Conservation (phyloP, 2,329 filamentous ascomycete genomes). For the Apiospora rasikravindrae region DNA sequence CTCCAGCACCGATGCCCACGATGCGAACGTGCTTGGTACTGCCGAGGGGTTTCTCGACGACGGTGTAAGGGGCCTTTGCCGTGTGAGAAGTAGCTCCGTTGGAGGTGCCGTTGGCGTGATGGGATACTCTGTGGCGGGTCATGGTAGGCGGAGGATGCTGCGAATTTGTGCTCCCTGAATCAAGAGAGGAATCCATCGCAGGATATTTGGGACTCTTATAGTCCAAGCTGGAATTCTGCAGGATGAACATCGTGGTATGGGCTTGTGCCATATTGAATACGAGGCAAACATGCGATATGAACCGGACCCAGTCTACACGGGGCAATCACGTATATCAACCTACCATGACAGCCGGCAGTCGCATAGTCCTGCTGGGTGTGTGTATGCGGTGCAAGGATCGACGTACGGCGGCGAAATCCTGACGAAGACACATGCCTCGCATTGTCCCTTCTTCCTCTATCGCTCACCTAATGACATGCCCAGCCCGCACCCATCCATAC, state of each 20-base stretch:
- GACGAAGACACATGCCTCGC: not conserved
- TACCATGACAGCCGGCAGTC: constrained; percentile 21
- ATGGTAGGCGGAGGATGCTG: constrained; percentile 30
- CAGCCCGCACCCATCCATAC: not conserved
- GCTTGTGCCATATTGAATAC: not conserved
- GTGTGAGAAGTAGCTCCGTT: constrained; percentile 15
- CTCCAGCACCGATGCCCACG: constrained; percentile 51
- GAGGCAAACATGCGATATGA: not conserved
- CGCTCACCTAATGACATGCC: not conserved
- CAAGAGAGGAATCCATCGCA: not conserved
- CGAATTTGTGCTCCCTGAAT: not conserved
- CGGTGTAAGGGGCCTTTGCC: constrained; percentile 37
- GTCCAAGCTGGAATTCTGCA: not conserved
- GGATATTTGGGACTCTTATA: constrained; percentile 7
- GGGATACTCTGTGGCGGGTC: constrained; percentile 34
- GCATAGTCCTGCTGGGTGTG: not conserved
- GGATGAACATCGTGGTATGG: not conserved
- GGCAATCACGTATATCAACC: constrained; percentile 30
- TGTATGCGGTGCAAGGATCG: constrained; percentile 11
- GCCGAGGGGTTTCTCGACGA: constrained; percentile 46
- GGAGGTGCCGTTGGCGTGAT: constrained; percentile 24
- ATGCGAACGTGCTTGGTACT: constrained; percentile 47
- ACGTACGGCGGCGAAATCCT: not conserved
- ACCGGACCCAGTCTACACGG: constrained; percentile 11
- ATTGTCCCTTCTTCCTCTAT: not conserved